phyloP scores from a whole-genome alignment of 192 early-diverging fungal genomes.

The Entomortierella parvispora region DNA sequence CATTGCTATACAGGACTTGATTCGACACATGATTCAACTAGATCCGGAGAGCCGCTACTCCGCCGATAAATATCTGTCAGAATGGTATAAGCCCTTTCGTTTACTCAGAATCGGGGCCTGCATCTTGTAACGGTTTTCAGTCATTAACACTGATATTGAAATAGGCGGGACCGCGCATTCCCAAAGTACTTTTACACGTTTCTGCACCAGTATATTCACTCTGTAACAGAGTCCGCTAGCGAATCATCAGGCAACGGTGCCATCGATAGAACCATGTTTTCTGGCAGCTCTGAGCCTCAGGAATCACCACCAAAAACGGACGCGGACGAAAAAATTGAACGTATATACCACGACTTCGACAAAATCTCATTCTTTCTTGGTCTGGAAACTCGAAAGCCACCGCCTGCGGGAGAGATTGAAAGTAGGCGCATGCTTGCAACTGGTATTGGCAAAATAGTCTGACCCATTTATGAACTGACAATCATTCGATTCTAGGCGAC shows the following conservation, averaged over 20 bases:
- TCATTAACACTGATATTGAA: neutral
- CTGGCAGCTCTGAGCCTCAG: slow-evolving; percentile 6
- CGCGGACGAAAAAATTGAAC: slow-evolving; percentile 82
- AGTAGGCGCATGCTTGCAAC: too few species aligned
- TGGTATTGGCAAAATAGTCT: too few species aligned
- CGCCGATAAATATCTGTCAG: slow-evolving; percentile 79
- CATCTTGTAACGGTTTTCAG: too few species aligned
- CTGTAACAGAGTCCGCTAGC: slow-evolving; percentile 64
- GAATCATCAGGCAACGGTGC: slow-evolving; percentile 24
- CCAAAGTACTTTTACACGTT: slow-evolving; percentile 80
- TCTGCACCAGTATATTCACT: slow-evolving; percentile 76
- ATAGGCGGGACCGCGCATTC: slow-evolving; percentile 78
- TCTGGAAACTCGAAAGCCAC: slow-evolving; percentile 14
- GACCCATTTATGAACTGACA: too few species aligned
- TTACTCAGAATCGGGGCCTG: neutral
- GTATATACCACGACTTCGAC: slow-evolving; percentile 79
- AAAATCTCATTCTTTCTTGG: slow-evolving; percentile 70
- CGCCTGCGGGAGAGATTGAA: neutral
- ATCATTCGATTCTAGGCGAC: too few species aligned
- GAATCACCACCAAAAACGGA: slow-evolving; percentile 50
- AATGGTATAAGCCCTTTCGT: slow-evolving; percentile 65
- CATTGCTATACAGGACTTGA: slow-evolving; percentile 59
- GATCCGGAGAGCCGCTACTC: slow-evolving; percentile 78
- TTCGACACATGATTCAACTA: slow-evolving; percentile 90
- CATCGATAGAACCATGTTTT: slow-evolving; percentile 22